A percentile compares a stretch with the other conserved stretches of the same genome.
phyloP scores from a whole-genome alignment of 2,329 filamentous ascomycete species.

The Penicillium digitatum region DNA sequence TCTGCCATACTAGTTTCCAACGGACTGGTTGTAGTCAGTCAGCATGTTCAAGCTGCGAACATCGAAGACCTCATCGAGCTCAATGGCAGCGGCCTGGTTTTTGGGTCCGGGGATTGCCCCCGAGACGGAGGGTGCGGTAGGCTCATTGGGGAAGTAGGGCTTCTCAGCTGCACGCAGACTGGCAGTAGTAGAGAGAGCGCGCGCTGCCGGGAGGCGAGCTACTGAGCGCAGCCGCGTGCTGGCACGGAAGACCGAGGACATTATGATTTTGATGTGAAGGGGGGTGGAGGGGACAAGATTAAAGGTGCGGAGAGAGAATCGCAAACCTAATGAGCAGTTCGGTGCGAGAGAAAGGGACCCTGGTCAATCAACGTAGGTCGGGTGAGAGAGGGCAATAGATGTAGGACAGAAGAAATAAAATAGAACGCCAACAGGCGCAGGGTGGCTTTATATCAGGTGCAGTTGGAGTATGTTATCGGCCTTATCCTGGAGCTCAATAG shows the following conservation, averaged over 20 bases:
- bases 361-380: neutral
- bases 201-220: slow-evolving; percentile 33
- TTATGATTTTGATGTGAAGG: slow-evolving; percentile 19
- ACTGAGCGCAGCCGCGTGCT: slow-evolving; percentile 33
- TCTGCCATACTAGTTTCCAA: slow-evolving; percentile 66
- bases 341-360: neutral
- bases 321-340: slow-evolving; percentile 1
- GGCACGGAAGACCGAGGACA: slow-evolving; percentile 39
- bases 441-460: slow-evolving; percentile 19
- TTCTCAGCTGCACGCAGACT: slow-evolving; percentile 40
- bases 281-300: neutral
- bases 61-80: slow-evolving; percentile 77
- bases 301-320: slow-evolving; percentile 3
- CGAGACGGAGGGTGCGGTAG: slow-evolving; percentile 51
- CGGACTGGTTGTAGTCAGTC: slow-evolving; percentile 67
- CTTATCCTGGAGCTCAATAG: slow-evolving; percentile 17
- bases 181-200: slow-evolving; percentile 37
- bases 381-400: neutral
- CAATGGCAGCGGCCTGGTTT: slow-evolving; percentile 63
- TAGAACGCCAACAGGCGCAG: slow-evolving; percentile 7
- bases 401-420: neutral
- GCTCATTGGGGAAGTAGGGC: slow-evolving; percentile 58
- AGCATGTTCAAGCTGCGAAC: slow-evolving; percentile 82
- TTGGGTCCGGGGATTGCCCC: slow-evolving; percentile 71
- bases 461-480: slow-evolving; percentile 17